phyloP scores from a whole-genome alignment of 768 basidiomycete genomes.

The Mycena sanguinolenta region DNA sequence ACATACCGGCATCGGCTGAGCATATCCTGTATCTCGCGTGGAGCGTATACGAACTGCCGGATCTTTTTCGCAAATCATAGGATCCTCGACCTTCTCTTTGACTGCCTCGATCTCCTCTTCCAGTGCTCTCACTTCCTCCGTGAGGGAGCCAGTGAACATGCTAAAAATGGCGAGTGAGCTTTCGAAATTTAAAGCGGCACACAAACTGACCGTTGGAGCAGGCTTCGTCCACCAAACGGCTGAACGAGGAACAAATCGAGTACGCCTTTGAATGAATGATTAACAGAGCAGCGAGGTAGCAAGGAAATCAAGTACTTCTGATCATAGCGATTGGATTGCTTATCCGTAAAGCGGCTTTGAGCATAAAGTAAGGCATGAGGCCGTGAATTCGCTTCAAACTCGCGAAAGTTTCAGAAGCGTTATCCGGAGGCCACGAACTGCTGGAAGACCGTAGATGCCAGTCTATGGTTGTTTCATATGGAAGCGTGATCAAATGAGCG shows the following conservation, averaged over 20 bases:
- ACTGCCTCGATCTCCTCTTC: slow-evolving; percentile 92
- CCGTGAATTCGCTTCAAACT: slow-evolving; percentile 94
- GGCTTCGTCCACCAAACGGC: slow-evolving; percentile 93
- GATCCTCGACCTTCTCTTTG: slow-evolving; percentile 90
- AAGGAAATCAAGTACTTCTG: slow-evolving; percentile 64
- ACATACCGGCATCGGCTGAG: slow-evolving; percentile 84
- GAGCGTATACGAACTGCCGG: slow-evolving; percentile 86
- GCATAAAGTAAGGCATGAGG: slow-evolving; percentile 97
- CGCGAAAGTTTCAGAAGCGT: slow-evolving; percentile 89
- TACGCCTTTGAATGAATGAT: slow-evolving; percentile 58
- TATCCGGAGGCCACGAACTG: slow-evolving; percentile 94
- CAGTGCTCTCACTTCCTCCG: slow-evolving; percentile 88
- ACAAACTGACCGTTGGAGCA: slow-evolving; percentile 82
- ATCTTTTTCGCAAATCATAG: slow-evolving; percentile 91
- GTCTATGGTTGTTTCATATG: slow-evolving; percentile 56
- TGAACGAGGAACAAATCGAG: slow-evolving; percentile 97
- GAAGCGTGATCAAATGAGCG: background rate
- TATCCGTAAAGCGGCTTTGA: slow-evolving; percentile 91
- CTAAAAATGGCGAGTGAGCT: slow-evolving; percentile 52
- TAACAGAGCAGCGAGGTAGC: slow-evolving; percentile 13
- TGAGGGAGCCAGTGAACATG: slow-evolving; percentile 95
- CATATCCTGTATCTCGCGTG: slow-evolving; percentile 88
- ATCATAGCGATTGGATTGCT: slow-evolving; percentile 98
- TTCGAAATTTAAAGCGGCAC: background rate
- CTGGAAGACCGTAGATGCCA: slow-evolving; percentile 97